Percentiles rank a stretch among this genome's conserved stretches.
Evolutionary conservation across 257 asterid genomes (phyloP).

Genomic region (Jacaranda mimosifolia): DNA sequence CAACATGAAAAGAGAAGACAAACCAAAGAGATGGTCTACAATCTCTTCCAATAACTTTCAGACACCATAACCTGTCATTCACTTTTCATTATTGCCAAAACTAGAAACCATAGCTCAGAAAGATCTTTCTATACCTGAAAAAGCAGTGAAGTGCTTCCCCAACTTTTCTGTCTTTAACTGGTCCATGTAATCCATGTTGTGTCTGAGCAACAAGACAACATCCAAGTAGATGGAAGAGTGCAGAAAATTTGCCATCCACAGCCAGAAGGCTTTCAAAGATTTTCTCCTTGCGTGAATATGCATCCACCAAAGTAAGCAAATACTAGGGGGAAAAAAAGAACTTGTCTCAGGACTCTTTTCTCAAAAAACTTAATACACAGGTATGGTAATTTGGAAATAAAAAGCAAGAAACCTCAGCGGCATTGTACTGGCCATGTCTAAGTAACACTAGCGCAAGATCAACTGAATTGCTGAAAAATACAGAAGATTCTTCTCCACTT

Average conservation of each 20-base stretch:
- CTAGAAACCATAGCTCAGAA: constrained; percentile 17
- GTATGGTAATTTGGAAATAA: constrained; percentile 30
- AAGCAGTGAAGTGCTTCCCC: constrained; percentile 87
- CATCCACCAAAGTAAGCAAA: constrained; percentile 82
- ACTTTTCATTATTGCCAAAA: constrained; percentile 10
- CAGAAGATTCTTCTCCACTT: constrained; percentile 77
- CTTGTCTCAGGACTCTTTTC: constrained; percentile 44
- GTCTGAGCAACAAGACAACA: constrained; percentile 90
- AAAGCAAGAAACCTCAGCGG: constrained; percentile 76
- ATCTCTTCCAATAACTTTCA: constrained; percentile 22
- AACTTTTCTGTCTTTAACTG: constrained; percentile 67
- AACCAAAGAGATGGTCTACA: constrained; percentile 14
- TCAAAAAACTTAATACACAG: constrained; percentile 32
- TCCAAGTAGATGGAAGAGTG: constrained; percentile 87
- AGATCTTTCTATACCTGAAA: constrained; percentile 66
- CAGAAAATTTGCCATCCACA: constrained; percentile 64
- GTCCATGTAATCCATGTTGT: constrained; percentile 64
- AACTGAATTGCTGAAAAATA: constrained; percentile 79
- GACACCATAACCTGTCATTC: constrained; percentile 18
- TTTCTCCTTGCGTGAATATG: constrained; percentile 78
- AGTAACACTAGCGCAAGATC: constrained; percentile 80
- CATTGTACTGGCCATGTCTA: constrained; percentile 79
- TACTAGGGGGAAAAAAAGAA: constrained; percentile 55
- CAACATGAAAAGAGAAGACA: constrained; percentile 8
- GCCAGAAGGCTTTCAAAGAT: constrained; percentile 77